Percentiles rank a stretch among this genome's conserved stretches.
Conservation (phyloP, 129 eudicot species). For the Lactuca saligna region DNA sequence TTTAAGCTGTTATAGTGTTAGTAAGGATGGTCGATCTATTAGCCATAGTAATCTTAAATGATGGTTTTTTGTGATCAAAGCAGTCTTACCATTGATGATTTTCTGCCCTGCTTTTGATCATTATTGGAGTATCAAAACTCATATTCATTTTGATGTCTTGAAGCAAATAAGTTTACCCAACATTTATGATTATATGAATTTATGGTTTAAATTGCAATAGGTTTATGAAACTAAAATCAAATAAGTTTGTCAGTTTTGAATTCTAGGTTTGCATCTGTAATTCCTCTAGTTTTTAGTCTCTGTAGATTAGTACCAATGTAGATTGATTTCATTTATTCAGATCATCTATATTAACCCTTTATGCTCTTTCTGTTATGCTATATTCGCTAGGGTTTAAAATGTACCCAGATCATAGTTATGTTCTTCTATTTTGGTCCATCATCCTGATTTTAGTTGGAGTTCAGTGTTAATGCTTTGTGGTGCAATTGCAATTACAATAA, state of each 20-base stretch:
- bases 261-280: background rate
- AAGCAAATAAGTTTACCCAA: background rate
- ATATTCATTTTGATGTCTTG: background rate
- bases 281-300: background rate
- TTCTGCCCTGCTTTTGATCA: background rate
- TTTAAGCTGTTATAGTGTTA: background rate
- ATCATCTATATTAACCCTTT: background rate
- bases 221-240: conserved; percentile 1
- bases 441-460: no score
- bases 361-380: background rate
- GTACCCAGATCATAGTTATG: no score
- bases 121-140: background rate
- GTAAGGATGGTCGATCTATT: background rate
- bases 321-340: background rate
- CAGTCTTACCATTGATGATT: background rate
- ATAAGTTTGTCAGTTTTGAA: background rate
- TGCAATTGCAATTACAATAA: background rate
- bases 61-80: background rate
- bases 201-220: conserved; percentile 18
- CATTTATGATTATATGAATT: background rate
- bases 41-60: background rate
- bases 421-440: no score
- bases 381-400: no score
- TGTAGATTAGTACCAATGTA: background rate
- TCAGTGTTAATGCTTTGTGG: conserved; percentile 18